Conservation (phyloP, 192 early-diverging fungal species). For the Rhizophagus sp. region DNA sequence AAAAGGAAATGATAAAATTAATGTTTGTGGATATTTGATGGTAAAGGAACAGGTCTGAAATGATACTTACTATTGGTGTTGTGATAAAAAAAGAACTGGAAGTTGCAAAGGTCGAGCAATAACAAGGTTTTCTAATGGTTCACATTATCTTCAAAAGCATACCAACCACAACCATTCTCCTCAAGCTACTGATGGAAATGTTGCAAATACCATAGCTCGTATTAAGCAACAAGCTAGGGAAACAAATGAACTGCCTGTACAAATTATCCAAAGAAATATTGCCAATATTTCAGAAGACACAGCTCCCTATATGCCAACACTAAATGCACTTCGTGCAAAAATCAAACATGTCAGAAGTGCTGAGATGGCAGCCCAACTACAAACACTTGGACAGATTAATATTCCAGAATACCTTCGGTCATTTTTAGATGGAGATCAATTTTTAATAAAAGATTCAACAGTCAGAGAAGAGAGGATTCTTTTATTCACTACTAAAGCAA, state of each 20-base stretch:
- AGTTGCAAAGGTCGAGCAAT: no score
- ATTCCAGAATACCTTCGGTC: neutral
- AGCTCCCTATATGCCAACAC: neutral
- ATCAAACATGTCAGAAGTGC: neutral
- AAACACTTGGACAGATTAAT: no score
- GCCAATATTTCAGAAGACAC: neutral
- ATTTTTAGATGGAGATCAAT: neutral
- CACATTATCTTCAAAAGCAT: neutral
- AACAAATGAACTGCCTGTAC: neutral
- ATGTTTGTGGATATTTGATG: no score
- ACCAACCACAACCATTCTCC: no score
- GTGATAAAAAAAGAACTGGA: no score
- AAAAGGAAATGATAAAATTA: no score
- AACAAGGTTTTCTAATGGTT: neutral
- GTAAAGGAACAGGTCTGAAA: no score
- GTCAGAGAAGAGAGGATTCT: neutral
- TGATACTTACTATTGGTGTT: no score
- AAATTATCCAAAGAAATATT: neutral
- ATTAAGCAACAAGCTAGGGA: no score
- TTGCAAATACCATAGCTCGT: no score
- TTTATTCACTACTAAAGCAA: neutral
- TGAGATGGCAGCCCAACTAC: no score
- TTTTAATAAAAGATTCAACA: neutral
- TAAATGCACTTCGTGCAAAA: neutral
- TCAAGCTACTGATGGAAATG: no score